A percentile compares a stretch with the other conserved stretches of the same genome.
These are phyloP conservation scores for Phytophthora macrochlamydospora DNA, from an alignment of 352 stramenopile species.

Conservation along the genomic window DNA sequence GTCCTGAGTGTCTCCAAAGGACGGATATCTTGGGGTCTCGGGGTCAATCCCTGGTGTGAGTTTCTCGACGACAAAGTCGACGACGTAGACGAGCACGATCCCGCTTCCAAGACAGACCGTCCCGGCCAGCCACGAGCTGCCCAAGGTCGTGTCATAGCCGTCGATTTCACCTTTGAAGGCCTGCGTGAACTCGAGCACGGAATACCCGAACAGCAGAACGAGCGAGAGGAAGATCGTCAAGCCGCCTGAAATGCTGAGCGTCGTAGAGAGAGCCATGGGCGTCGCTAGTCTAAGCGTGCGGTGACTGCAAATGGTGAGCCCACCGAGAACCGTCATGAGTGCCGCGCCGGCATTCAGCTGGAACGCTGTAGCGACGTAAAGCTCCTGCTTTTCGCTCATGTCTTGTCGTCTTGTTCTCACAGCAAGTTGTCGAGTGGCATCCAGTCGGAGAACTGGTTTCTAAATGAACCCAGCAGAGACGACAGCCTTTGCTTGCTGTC, in stretches of 20 bases:
- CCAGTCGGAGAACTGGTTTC: slow-evolving; percentile 9
- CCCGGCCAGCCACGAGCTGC: slow-evolving; percentile 70
- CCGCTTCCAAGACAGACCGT: slow-evolving; percentile 88
- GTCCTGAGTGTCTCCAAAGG: slow-evolving; percentile 18
- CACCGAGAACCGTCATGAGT: slow-evolving; percentile 58
- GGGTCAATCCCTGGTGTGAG: slow-evolving; percentile 35
- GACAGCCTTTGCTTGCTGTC: not conserved
- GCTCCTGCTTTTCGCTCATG: slow-evolving; percentile 7
- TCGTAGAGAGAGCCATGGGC: slow-evolving; percentile 52
- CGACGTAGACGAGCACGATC: slow-evolving; percentile 55
- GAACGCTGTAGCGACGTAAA: slow-evolving; percentile 31
- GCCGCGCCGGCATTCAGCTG: slow-evolving; percentile 49
- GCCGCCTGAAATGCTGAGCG: slow-evolving; percentile 63
- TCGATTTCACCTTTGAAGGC: slow-evolving; percentile 36
- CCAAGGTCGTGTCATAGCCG: slow-evolving; percentile 21
- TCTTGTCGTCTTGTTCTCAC: not conserved
- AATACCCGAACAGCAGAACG: slow-evolving; percentile 61
- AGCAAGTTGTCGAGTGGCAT: slow-evolving; percentile 5
- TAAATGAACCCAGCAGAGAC: not conserved
- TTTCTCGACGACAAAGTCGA: slow-evolving; percentile 53
- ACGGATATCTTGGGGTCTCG: slow-evolving; percentile 14
- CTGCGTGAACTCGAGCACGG: slow-evolving; percentile 33
- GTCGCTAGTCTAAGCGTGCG: slow-evolving; percentile 58
- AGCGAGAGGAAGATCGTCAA: slow-evolving; percentile 82
- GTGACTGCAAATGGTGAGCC: slow-evolving; percentile 59